Evolutionary conservation across 2,329 filamentous ascomycete genomes (phyloP).

Genomic region (Fusarium sp.): DNA sequence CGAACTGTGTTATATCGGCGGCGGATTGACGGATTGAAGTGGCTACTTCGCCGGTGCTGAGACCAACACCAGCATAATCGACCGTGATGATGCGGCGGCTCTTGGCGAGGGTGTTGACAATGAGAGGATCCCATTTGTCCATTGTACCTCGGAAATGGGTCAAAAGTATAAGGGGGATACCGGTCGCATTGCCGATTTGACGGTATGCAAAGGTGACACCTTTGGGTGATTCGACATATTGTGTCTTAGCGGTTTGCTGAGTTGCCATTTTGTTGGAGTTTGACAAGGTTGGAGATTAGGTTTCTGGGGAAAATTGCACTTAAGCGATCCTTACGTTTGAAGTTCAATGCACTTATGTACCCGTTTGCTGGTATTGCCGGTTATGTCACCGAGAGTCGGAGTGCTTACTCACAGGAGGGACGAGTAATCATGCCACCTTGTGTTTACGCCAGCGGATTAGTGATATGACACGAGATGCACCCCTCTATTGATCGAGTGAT

Average conservation of each 20-base stretch:
- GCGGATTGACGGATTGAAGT: background rate
- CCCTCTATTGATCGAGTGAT: rapidly evolving
- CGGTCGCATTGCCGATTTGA: background rate
- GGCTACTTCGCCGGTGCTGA: background rate
- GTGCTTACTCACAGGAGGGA: background rate
- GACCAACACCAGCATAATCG: slow-evolving; percentile 2
- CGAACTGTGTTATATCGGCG: background rate
- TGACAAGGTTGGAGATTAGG: background rate
- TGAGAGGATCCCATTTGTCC: slow-evolving; percentile 11
- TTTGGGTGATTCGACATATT: background rate
- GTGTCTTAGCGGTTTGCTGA: slow-evolving; percentile 4
- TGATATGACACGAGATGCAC: rapidly evolving
- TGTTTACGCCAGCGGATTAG: background rate
- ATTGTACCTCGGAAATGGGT: background rate
- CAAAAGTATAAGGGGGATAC: background rate
- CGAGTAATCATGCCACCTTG: background rate
- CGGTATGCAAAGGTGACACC: slow-evolving; percentile 2
- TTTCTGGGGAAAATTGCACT: background rate
- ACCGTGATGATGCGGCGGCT: background rate
- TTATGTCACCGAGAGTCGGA: background rate
- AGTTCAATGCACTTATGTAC: too few relatives aligned
- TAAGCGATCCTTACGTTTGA: too few relatives aligned
- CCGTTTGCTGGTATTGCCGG: too few relatives aligned
- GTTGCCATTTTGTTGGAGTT: background rate
- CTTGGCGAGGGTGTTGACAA: background rate